These are phyloP conservation scores for Camelina laxa DNA, from an alignment of 345 rosid species.

Conservation along the genomic window DNA sequence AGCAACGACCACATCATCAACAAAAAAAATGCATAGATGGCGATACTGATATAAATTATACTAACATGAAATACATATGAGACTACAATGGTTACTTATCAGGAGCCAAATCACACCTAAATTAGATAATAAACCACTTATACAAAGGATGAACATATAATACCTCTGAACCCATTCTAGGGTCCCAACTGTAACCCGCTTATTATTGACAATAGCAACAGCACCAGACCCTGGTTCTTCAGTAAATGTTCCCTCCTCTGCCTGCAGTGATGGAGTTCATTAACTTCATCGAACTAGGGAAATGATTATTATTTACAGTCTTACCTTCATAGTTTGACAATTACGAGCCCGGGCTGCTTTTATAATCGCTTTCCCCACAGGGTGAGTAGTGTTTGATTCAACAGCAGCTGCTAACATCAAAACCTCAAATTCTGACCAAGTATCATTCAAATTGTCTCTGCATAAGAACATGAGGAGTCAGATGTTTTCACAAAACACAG, in stretches of 20 bases:
- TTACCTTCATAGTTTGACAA: slow-evolving; percentile 62
- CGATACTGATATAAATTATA: background rate
- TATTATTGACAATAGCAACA: slow-evolving; percentile 65
- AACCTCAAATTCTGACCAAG: slow-evolving; percentile 72
- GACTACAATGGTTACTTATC: slow-evolving; percentile 6
- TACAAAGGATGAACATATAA: slow-evolving; percentile 22
- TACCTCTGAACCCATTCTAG: slow-evolving; percentile 91
- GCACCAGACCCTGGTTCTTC: slow-evolving; percentile 99
- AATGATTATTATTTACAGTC: background rate
- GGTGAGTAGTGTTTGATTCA: slow-evolving; percentile 90
- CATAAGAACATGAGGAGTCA: slow-evolving; percentile 38
- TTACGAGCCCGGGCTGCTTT: slow-evolving; percentile 72
- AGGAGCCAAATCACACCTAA: slow-evolving; percentile 9
- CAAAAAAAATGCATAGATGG: background rate
- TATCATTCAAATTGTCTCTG: slow-evolving; percentile 52
- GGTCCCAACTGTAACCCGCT: slow-evolving; percentile 85
- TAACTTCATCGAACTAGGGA: slow-evolving; percentile 17
- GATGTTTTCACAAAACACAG: slow-evolving; percentile 14
- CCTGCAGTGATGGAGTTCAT: slow-evolving; percentile 50
- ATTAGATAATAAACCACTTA: background rate
- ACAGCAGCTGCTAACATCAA: slow-evolving; percentile 89
- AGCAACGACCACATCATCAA: slow-evolving; percentile 14
- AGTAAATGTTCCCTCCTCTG: slow-evolving; percentile 74
- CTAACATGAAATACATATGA: background rate
- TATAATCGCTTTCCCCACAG: slow-evolving; percentile 91